Evolutionary conservation across 352 stramenopile species (phyloP), one percentile per base, ranked within the genome.

Genomic region (Phytophthora idaei): DNA sequence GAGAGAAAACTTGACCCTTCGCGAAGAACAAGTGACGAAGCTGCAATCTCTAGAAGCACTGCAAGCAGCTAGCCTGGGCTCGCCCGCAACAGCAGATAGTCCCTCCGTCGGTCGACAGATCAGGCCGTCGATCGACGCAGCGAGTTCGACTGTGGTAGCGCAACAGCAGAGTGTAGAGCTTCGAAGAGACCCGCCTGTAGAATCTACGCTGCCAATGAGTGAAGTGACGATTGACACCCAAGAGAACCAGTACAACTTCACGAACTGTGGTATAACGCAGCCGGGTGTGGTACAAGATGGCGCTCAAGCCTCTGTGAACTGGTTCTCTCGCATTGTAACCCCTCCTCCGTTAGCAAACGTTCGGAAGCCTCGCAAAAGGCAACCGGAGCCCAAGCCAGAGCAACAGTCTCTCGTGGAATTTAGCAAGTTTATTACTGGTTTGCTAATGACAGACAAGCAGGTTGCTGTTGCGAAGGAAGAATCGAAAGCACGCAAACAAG

Each of bases 11-110:
- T 27, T 90, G 27, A 63, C 77, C 4, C 41, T 92, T 3, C 75
- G 77, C 2, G 79, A 90, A 29, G 77, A 86, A 14, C 69, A 89
- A 60, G 50, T 72, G 12, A 37, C 80, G n/a, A 91, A 83, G 37
- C 63, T 90, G 14, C 76, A 89, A 42, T 83, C 78, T 0, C 44
- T 89, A 7, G 27, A 83, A 29, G 14, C 61, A 0, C 41, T 87
- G 8, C 25, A 79, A 42, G 14, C 64, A 17, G 81, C 82, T 50
- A 61, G 64, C 25, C 49, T 42, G 4, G 5, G 2, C 6, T 34
- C 53, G 1, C 31, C 36, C 7, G 45, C 25, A 44, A 12, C 36
- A 51, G 12, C 27, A 54, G 50, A 5, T 8, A 5, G 28, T n/a
- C 7, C 44, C 31, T 31, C 45, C 37, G 8, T 25, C 6, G 12